phyloP scores from a whole-genome alignment of 768 basidiomycete genomes.

The Lanmaoa rubissima region DNA sequence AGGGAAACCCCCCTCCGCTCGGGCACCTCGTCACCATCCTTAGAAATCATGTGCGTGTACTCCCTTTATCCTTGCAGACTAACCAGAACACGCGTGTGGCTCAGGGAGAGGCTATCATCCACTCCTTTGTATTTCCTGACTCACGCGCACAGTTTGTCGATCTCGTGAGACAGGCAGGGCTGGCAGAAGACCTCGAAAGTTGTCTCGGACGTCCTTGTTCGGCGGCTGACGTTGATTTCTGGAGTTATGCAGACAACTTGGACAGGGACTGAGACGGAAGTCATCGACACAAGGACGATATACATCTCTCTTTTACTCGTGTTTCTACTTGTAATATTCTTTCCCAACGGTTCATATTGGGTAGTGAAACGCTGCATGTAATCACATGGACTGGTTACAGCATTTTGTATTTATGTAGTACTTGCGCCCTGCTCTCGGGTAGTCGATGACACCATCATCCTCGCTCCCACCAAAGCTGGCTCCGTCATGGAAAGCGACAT shows the following conservation, averaged over 20 bases:
- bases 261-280: slow-evolving; percentile 1
- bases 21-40: slow-evolving; percentile 53
- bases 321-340: not conserved
- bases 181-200: slow-evolving; percentile 33
- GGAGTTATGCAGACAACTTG: slow-evolving; percentile 52
- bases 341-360: not conserved
- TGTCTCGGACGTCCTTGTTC: slow-evolving; percentile 29
- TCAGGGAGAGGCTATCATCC: slow-evolving; percentile 57
- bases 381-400: slow-evolving; percentile 4
- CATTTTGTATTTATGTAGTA: not conserved
- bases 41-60: slow-evolving; percentile 54
- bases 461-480: not conserved
- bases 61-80: not conserved
- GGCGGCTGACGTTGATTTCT: slow-evolving; percentile 57
- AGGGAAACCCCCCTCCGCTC: slow-evolving; percentile 29
- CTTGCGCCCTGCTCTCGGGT: not conserved
- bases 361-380: not conserved
- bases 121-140: slow-evolving; percentile 68
- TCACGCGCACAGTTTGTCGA: slow-evolving; percentile 67
- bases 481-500: not conserved
- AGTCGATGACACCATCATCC: slow-evolving; percentile 3
- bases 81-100: slow-evolving; percentile 8
- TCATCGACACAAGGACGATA: not conserved
- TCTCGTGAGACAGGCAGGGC: slow-evolving; percentile 47
- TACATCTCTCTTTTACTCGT: not conserved